Evolutionary conservation across 805 yeast species (phyloP), one percentile per base, ranked within the genome.

Genomic region (Yarrowia sp.): DNA sequence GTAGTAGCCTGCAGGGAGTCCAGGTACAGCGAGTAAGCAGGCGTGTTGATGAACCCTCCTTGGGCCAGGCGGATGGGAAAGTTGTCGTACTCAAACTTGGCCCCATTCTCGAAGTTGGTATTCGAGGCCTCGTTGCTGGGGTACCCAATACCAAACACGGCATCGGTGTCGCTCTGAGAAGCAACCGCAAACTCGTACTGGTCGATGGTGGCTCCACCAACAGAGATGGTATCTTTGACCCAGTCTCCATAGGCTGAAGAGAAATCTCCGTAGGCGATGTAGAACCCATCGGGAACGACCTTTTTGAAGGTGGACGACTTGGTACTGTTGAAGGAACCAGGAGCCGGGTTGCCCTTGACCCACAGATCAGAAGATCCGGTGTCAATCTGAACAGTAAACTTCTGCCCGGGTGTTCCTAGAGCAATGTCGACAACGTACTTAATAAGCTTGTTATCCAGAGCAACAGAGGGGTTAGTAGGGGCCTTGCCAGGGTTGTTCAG

Each of bases 341-440:
- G 1, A 2, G 43, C 9, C 2, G 42, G 58, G 30, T 44, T 30
- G n/a, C 58, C 58, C 14, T 71, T 38, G 36, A 87, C 84, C 89
- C 90, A 87, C 50, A 87, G 74, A 74, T 88, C 92, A 0, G 89
- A 82, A 0, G 91, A 87, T 1, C 92, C 92, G 1, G 92, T 88
- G 73, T 88, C 92, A 19, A 88, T 74, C 56, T 86, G 75, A 6
- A 87, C 85, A 2, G 79, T 79, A 3, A 88, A 78, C 10, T 79
- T 74, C 72, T 87, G 88, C 0, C 79, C 73, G 0, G 87, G 83
- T 0, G 90, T 84, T 6, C 94, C 93, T 13, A 89, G 66, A 13
- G 75, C 12, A 19, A 36, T 15, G 13, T 53, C n/a, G 4, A 34
- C 38, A 7, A 19, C 44, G 60, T 53, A 53, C 33, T 53, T 12